phyloP scores from a whole-genome alignment of 2,329 filamentous ascomycete genomes.

The Phialophora verrucosa region DNA sequence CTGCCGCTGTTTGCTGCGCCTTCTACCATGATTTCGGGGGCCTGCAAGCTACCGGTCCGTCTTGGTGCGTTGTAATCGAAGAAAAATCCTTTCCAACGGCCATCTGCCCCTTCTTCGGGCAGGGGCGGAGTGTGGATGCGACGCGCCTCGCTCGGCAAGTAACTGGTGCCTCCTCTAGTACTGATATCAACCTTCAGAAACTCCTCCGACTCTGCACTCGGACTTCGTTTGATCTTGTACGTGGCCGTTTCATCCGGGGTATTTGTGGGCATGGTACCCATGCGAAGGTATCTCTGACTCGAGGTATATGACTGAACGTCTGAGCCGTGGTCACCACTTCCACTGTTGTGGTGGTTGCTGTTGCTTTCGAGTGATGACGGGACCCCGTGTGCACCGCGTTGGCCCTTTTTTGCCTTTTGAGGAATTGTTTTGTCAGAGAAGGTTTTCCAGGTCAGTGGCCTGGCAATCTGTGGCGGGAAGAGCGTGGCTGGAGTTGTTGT shows the following conservation, averaged over 20 bases:
- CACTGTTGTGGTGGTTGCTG: not conserved
- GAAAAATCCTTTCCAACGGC: slow-evolving; percentile 36
- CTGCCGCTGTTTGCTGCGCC: slow-evolving; percentile 4
- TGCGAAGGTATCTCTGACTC: slow-evolving; percentile 32
- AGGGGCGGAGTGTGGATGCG: slow-evolving; percentile 40
- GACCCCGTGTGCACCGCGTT: slow-evolving; percentile 21
- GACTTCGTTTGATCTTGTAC: slow-evolving; percentile 39
- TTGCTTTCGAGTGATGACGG: slow-evolving; percentile 8
- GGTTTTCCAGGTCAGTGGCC: slow-evolving; percentile 19
- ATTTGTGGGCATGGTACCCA: slow-evolving; percentile 35
- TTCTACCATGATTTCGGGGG: not conserved
- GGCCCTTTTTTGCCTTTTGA: slow-evolving; percentile 1
- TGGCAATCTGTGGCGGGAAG: slow-evolving; percentile 20
- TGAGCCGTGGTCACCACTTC: slow-evolving; percentile 18
- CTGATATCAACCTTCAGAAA: slow-evolving; percentile 41
- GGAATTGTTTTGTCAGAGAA: slow-evolving; percentile 24
- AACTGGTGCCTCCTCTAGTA: slow-evolving; percentile 38
- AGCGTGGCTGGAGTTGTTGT: not conserved
- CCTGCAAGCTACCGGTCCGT: slow-evolving; percentile 1
- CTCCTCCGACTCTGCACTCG: slow-evolving; percentile 39
- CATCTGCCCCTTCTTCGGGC: slow-evolving; percentile 33
- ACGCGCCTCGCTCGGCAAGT: slow-evolving; percentile 40
- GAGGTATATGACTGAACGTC: slow-evolving; percentile 35
- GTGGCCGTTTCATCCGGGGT: slow-evolving; percentile 38
- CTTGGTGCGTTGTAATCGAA: slow-evolving; percentile 39